Evolutionary conservation across 371 early-diverging fungal genomes (phyloP), one percentile per base, ranked within the genome.

Genomic region (Funneliformis caledonium): DNA sequence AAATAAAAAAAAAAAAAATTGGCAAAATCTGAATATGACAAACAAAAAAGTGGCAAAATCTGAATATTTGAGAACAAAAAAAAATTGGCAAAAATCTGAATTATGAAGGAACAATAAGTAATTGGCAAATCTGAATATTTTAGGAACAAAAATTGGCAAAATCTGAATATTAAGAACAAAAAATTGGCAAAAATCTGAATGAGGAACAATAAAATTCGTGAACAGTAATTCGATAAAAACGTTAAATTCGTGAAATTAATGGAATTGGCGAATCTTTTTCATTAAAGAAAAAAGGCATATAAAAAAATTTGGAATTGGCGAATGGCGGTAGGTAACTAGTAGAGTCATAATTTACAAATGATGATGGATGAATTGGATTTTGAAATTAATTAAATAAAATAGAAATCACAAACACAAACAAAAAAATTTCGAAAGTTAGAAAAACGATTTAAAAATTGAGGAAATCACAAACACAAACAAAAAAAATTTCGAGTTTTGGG

Each of bases 371-470:
- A 69, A 69, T 69, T 69, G 43, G 43, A 69, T 19, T n/a, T 69
- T 65, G 22, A 37, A 33, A 33, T 69, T 43, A 43, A 69, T 19
- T 43, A 42, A 42, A 42, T n/a, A 69, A 69, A 72, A 48, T 48
- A 48, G 50, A 72, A 72, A 72, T 72, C 72, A 72, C 72, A 72
- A 72, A 72, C 72, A 72, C 72, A 72, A 72, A 72, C 72, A 72
- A 72, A 72, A 64, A 72, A 72, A 72, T 72, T 72, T 72, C 72
- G 72, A 72, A 50, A 47, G 26, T 31, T 68, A 37, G 8, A 9
- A 31, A 42, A 42, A 43, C 5, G 22, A 70, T n/a, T 43, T 22
- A 72, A 45, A 72, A 72, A 72, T 45, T 47, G 43, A 37, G 68
- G 37, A 47, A 72, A 72, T 72, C 72, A 72, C 72, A 72, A 72